Evolutionary conservation across 768 basidiomycete species (phyloP), one percentile per base, ranked within the genome.

Genomic region (Trametes cinnabarina): DNA sequence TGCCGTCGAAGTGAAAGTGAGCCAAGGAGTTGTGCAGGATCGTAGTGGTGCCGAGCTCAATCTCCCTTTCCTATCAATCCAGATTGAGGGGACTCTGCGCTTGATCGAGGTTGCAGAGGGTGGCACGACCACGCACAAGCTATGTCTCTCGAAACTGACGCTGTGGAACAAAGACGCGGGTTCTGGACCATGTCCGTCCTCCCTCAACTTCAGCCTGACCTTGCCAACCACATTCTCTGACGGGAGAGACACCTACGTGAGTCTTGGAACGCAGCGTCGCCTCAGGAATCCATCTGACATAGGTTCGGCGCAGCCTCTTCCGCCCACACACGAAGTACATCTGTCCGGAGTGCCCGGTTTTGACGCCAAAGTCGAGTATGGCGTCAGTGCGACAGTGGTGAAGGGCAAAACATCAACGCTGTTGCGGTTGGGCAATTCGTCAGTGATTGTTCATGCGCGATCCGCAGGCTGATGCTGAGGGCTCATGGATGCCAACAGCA

Each of bases 311-410:
- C 53, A 90, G 88, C 76, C 82, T 42, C 74, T 92, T 22, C 89
- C 89, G 20, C 90, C 89, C 0, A 87, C 82, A 12, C 86, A 83
- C 60, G 76, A 83, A 55, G 82, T 86, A 15, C 86, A 85, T 61
- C 73, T 91, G 17, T 79, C 81, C 12, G 88, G 88, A 3, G 69
- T 90, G 7, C 89, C 89, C 10, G 90, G 89, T 1, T 90, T 91
- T 65, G 74, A 76, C 15, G 87, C 89, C 14, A 79, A 70, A 7
- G 82, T 88, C 51, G 80, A 81, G 23, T 92, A 91, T 66, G 77
- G 76, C 25, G 77, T 90, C 9, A 79, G 74, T 51, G 84, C 78
- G 0, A 72, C 76, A 23, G 77, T 83, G 23, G 72, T 76, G 58
- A 84, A 82, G 64, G 79, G 78, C 39, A 88, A 82, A 66, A 78